Evolutionary conservation across 805 yeast genomes (phyloP).

Genomic region (Suhomyces emberorum): DNA sequence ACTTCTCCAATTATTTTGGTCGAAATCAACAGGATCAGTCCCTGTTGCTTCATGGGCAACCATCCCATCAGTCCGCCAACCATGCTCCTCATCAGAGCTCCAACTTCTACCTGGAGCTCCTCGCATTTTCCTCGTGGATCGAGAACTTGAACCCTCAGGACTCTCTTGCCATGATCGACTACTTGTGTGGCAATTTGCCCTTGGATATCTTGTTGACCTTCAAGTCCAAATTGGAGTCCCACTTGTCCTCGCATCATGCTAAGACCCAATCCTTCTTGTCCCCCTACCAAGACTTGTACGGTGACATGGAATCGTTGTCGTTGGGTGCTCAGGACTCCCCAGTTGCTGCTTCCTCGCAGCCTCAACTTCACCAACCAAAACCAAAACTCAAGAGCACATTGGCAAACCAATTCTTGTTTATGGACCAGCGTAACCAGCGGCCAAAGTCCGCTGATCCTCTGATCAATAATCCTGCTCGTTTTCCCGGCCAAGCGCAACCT

Average conservation of each 20-base stretch:
- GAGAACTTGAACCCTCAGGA: slow-evolving; percentile 49
- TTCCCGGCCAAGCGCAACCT: slow-evolving; percentile 12
- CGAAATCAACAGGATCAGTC: slow-evolving; percentile 14
- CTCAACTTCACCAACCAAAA: slow-evolving; percentile 34
- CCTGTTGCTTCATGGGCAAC: slow-evolving; percentile 7
- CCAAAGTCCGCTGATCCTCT: slow-evolving; percentile 48
- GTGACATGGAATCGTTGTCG: slow-evolving; percentile 15
- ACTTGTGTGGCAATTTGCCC: slow-evolving; percentile 48
- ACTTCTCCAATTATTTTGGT: slow-evolving; percentile 23
- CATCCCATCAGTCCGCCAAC: no score
- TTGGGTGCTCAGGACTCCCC: slow-evolving; percentile 8
- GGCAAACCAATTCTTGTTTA: slow-evolving; percentile 15
- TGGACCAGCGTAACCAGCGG: slow-evolving; percentile 21
- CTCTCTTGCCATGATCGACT: slow-evolving; percentile 51
- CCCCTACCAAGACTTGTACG: slow-evolving; percentile 10
- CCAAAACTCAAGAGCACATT: slow-evolving; percentile 25
- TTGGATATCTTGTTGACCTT: slow-evolving; percentile 51
- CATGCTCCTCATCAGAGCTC: no score
- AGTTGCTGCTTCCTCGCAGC: slow-evolving; percentile 4
- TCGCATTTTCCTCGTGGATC: slow-evolving; percentile 50
- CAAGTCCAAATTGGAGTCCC: slow-evolving; percentile 44
- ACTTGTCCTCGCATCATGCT: slow-evolving; percentile 17
- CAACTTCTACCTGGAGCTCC: slow-evolving; percentile 51
- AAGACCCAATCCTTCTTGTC: slow-evolving; percentile 6
- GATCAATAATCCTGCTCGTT: slow-evolving; percentile 12